Evolutionary conservation across 805 yeast species (phyloP), one percentile per base, ranked within the genome.

Genomic region (Wickerhamomyces ciferrii): DNA sequence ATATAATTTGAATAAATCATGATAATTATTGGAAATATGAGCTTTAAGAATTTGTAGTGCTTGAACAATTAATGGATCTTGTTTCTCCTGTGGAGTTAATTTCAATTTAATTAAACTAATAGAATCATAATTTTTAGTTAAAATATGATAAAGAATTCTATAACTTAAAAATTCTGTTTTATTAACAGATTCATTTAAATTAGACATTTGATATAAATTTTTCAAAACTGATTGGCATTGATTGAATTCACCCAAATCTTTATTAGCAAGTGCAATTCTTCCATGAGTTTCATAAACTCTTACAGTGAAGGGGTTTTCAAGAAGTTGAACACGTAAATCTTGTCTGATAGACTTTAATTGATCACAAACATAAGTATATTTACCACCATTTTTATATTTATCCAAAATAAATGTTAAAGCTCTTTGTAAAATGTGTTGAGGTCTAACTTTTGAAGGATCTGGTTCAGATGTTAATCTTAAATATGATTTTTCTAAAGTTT

Each of bases 331-430:
- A 3, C 95, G 87, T 52, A 92, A 67, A 66, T 92, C 99, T 65
- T 92, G 99, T 55, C 99, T 74, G 49, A 94, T 75, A 0, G 97
- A 87, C 65, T 91, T 92, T 60, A 92, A 78, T 66, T 92, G 99
- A 62, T 88, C 94, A 59, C 92, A 84, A 13, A 87, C 65, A 62
- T 92, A 92, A 35, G 82, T 73, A 61, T 94, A 94, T 18, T 75
- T 75, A 39, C 69, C 71, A n/a, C 70, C 66, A 5, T 65, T 66
- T 49, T 62, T 51, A 53, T 79, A 82, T 56, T 83, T 84, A 10
- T 66, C 59, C 50, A 78, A 63, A 8, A 92, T 72, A 41, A 72
- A 61, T 20, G 69, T 69, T 39, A 84, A 66, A 2, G 96, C 75
- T 54, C 76, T 72, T 49, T 75, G 72, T 46, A 92, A 66, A 1